Conservation (phyloP, 345 rosid species). For the Passiflora organensis region DNA sequence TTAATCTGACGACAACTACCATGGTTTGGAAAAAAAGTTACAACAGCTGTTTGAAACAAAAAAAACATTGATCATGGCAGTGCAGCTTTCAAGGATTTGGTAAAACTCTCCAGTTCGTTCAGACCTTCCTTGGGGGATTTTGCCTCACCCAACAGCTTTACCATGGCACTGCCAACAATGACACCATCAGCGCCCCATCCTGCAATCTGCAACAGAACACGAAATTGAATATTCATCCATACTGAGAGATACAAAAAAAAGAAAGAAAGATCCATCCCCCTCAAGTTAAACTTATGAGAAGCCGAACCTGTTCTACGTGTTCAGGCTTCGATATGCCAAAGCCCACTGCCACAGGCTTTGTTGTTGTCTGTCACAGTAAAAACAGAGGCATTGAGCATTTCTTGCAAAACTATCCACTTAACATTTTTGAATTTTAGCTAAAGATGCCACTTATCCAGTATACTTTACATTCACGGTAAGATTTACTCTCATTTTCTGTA, state of each 20-base stretch:
- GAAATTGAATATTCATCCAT: background rate
- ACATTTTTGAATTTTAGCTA: background rate
- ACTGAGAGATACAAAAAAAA: background rate
- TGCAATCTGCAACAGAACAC: slow-evolving; percentile 38
- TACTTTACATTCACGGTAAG: no score
- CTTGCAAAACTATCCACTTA: background rate
- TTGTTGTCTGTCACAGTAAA: slow-evolving; percentile 37
- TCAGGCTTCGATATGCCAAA: slow-evolving; percentile 83
- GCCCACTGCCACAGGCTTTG: slow-evolving; percentile 74
- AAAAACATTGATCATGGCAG: slow-evolving; percentile 16
- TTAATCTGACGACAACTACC: background rate
- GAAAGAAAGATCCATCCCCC: background rate
- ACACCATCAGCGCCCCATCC: slow-evolving; percentile 91
- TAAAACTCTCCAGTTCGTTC: slow-evolving; percentile 48
- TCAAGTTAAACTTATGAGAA: background rate
- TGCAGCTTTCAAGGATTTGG: slow-evolving; percentile 64
- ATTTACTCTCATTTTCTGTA: no score
- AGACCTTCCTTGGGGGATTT: slow-evolving; percentile 69
- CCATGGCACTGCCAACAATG: slow-evolving; percentile 85
- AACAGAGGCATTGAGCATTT: background rate
- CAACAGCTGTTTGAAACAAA: background rate
- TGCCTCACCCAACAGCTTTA: slow-evolving; percentile 64
- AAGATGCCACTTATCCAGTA: no score
- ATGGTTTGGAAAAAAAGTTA: background rate
- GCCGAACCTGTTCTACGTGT: slow-evolving; percentile 69